A percentile compares a stretch with the other conserved stretches of the same genome.
phyloP scores from a whole-genome alignment of 2,329 filamentous ascomycete species.

The Pseudogymnoascus sp. region DNA sequence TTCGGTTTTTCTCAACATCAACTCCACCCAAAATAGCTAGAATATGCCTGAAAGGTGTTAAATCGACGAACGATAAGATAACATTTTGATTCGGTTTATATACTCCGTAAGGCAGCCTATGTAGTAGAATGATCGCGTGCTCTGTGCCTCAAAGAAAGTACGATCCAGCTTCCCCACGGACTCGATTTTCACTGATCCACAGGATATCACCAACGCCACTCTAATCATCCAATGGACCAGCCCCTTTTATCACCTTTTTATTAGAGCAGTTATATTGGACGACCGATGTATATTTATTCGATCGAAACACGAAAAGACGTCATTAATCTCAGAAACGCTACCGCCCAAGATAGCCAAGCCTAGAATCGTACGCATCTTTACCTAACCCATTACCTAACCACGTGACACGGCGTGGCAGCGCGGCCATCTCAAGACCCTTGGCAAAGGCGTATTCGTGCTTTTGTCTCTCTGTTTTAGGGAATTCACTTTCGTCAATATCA shows the following conservation, averaged over 20 bases:
- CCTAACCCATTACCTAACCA: slow-evolving; percentile 8
- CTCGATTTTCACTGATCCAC: not conserved
- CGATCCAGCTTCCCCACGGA: not conserved
- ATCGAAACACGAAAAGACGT: slow-evolving; percentile 4
- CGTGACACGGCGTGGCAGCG: not conserved
- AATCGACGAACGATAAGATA: not conserved
- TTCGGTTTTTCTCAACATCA: not conserved
- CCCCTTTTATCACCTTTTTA: not conserved
- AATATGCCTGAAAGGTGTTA: not conserved
- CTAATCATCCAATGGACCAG: not conserved
- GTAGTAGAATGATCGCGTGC: not conserved
- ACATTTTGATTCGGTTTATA: not conserved
- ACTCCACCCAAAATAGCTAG: not conserved
- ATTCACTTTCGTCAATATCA: not conserved
- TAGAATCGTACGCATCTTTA: not conserved
- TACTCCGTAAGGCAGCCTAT: not conserved
- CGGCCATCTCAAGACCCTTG: slow-evolving; percentile 5
- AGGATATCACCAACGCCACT: not conserved
- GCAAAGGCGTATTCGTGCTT: not conserved
- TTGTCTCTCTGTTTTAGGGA: not conserved
- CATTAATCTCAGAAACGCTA: slow-evolving; percentile 8
- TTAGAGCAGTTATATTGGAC: slow-evolving; percentile 8
- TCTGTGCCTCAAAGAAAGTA: not conserved
- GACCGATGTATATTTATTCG: not conserved
- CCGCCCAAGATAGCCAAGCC: slow-evolving; percentile 1